These are phyloP conservation scores for Stemphylium beticola DNA, from an alignment of 2,329 filamentous ascomycete genomes.

Conservation along the genomic window DNA sequence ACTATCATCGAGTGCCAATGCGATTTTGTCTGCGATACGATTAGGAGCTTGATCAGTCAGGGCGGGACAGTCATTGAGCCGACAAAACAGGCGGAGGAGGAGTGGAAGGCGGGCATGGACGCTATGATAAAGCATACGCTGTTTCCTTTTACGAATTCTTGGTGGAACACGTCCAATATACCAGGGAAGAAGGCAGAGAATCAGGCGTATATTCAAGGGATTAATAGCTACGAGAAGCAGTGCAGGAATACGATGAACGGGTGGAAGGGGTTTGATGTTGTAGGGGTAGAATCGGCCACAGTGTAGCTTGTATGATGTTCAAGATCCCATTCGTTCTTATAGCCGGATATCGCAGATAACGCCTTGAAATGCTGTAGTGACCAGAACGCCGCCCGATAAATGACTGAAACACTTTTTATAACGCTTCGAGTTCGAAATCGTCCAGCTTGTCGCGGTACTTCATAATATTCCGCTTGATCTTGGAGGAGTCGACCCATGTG, in stretches of 20 bases:
- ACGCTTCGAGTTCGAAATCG: constrained; percentile 78
- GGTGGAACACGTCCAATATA: constrained; percentile 51
- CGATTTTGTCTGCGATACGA: constrained; percentile 49
- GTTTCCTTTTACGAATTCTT: constrained; percentile 49
- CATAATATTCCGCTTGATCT: constrained; percentile 96
- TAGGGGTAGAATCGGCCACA: neutral
- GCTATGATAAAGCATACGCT: constrained; percentile 41
- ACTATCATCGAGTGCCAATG: constrained; percentile 51
- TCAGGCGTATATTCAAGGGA: constrained; percentile 47
- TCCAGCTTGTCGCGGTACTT: constrained; percentile 94
- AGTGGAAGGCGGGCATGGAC: constrained; percentile 48
- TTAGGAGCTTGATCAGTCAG: constrained; percentile 32
- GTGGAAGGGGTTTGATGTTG: constrained; percentile 37
- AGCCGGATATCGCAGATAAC: constrained; percentile 20
- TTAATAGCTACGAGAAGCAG: constrained; percentile 28
- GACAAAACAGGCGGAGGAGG: constrained; percentile 46
- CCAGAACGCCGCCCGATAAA: constrained; percentile 32
- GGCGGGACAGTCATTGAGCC: constrained; percentile 44
- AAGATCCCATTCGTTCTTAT: neutral
- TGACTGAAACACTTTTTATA: constrained; percentile 15
- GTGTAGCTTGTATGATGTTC: neutral
- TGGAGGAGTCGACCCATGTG: constrained; percentile 93
- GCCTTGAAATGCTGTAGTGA: constrained; percentile 25
- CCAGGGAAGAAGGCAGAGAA: constrained; percentile 52
- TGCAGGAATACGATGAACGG: constrained; percentile 25